phyloP scores from a whole-genome alignment of 2,329 filamentous ascomycete species.

The Calonectria multiphialidica region DNA sequence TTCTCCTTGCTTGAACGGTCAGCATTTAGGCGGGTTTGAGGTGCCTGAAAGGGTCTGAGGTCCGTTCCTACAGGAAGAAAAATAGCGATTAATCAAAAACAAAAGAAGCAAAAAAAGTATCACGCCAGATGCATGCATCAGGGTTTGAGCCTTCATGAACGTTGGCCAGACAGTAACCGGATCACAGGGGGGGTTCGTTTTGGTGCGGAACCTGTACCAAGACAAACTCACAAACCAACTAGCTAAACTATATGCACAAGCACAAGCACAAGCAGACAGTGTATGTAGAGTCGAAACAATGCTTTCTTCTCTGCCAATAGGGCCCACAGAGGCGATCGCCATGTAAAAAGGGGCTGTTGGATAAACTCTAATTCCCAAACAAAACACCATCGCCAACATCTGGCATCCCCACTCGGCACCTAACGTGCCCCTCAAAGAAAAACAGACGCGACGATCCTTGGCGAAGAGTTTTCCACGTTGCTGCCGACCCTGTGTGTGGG shows the following conservation, averaged over 20 bases:
- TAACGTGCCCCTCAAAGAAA: neutral
- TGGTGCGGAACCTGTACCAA: neutral
- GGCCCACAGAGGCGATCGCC: neutral
- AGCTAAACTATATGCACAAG: neutral
- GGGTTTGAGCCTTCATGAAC: constrained; percentile 1
- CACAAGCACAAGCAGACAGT: neutral
- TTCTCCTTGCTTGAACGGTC: neutral
- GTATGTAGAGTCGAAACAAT: neutral
- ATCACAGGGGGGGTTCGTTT: neutral
- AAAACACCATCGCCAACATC: neutral
- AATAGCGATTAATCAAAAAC: neutral
- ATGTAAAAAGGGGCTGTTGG: neutral
- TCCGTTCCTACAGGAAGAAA: neutral
- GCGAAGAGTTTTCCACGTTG: neutral
- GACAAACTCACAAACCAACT: neutral
- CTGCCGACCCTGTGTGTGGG: neutral
- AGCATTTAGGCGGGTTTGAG: constrained; percentile 7
- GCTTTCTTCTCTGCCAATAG: neutral
- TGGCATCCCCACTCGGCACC: neutral
- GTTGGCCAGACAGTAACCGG: neutral
- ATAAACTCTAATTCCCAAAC: neutral
- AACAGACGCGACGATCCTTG: neutral
- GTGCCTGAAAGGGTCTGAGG: neutral
- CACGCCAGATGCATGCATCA: neutral
- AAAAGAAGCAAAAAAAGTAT: neutral